Percentiles rank a stretch among this genome's conserved stretches.
phyloP scores from a whole-genome alignment of 768 basidiomycete species.

The Panaeolus papilionaceus region DNA sequence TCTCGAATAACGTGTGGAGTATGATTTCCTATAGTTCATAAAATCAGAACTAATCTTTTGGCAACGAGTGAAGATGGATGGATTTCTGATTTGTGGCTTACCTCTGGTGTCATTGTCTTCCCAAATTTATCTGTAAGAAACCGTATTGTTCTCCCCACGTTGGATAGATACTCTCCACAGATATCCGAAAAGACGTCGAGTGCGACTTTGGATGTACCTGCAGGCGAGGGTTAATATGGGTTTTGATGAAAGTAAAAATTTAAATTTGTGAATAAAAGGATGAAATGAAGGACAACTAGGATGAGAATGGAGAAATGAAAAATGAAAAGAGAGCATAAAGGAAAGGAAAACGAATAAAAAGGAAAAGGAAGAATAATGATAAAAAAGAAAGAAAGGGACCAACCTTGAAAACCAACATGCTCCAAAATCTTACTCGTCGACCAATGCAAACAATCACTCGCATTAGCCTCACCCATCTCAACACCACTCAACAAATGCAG shows the following conservation, averaged over 20 bases:
- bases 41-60: neutral
- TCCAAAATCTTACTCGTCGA: constrained; percentile 80
- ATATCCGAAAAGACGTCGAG: constrained; percentile 81
- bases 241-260: neutral
- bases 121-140: constrained; percentile 84
- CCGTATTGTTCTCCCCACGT: constrained; percentile 86
- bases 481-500: constrained; percentile 36
- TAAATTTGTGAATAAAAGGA: neutral
- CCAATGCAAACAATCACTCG: constrained; percentile 73
- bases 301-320: neutral
- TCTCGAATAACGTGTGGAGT: constrained; percentile 89
- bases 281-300: neutral
- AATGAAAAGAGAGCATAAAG: neutral
- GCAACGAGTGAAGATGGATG: neutral
- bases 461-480: constrained; percentile 67
- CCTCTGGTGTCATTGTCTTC: constrained; percentile 84
- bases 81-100: constrained; percentile 37
- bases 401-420: constrained; percentile 93
- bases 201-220: constrained; percentile 78
- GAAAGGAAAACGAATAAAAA: neutral
- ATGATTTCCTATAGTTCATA: constrained; percentile 77
- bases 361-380: neutral
- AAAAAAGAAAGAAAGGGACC: constrained; percentile 30
- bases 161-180: constrained; percentile 79
- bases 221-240: neutral